Evolutionary conservation across 768 basidiomycete genomes (phyloP).

Genomic region (Mycena rebaudengoi): DNA sequence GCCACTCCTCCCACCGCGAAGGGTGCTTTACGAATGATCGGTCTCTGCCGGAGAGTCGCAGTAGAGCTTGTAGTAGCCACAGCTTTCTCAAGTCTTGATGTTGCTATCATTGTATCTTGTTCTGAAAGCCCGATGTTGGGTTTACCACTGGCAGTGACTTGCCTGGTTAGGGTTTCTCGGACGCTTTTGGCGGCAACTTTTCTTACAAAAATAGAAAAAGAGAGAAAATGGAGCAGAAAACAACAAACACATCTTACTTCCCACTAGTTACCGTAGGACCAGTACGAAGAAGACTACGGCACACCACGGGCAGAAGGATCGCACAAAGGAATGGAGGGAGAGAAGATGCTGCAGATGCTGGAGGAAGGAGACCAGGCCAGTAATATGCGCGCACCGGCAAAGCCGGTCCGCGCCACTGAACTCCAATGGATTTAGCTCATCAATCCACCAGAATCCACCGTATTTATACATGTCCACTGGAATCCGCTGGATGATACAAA

Average conservation of each 20-base stretch:
- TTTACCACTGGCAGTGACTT: neutral
- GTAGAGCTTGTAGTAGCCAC: constrained; percentile 3
- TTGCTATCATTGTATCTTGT: neutral
- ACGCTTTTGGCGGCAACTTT: neutral
- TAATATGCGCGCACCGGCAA: no score
- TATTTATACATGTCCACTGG: no score
- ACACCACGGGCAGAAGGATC: neutral
- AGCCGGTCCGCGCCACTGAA: no score
- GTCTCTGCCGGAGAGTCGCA: neutral
- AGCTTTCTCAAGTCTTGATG: neutral
- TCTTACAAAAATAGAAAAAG: neutral
- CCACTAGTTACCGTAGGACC: no score
- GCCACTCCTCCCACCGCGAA: no score
- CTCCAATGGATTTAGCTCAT: no score
- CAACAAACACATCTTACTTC: neutral
- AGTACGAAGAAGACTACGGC: no score
- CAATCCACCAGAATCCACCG: no score
- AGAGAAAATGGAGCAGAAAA: neutral
- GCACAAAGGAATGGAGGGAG: neutral
- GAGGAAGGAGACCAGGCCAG: neutral
- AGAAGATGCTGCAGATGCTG: neutral
- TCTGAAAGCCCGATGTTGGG: neutral
- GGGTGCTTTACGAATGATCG: neutral
- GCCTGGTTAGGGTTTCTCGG: neutral
- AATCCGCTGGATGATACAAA: no score